phyloP scores from a whole-genome alignment of 805 yeast genomes.

The Hanseniaspora hatyaiensis region DNA sequence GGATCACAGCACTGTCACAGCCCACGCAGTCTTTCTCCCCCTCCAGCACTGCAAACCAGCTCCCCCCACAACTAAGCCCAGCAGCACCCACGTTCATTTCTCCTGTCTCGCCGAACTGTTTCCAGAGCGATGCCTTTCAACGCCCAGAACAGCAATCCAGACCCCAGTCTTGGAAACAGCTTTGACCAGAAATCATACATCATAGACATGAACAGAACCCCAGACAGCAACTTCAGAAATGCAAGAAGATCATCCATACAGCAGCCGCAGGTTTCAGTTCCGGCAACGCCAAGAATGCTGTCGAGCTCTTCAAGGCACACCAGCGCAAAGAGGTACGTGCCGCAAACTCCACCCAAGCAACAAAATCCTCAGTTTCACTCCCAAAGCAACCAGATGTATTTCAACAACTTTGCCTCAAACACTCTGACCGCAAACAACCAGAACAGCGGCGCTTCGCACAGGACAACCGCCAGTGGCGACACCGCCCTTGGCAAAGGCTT shows the following conservation, averaged over 20 bases:
- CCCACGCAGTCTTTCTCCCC: too few species aligned
- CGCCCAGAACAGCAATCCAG: not conserved
- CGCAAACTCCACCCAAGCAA: conserved; percentile 11
- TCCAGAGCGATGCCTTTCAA: too few species aligned
- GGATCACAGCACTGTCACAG: too few species aligned
- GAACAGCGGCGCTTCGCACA: conserved; percentile 19
- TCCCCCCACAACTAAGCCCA: too few species aligned
- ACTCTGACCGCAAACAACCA: conserved; percentile 3
- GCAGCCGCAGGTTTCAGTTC: conserved; percentile 30
- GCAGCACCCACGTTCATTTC: too few species aligned
- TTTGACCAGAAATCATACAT: not conserved
- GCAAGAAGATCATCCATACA: not conserved
- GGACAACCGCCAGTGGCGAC: conserved; percentile 13
- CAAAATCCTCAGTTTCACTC: conserved; percentile 7
- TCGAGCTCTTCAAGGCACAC: conserved; percentile 24
- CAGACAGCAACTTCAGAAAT: not conserved
- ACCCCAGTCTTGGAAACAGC: not conserved
- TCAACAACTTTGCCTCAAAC: conserved; percentile 2
- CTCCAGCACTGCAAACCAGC: too few species aligned
- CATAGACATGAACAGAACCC: conserved; percentile 5
- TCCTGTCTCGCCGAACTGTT: too few species aligned
- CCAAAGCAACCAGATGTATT: not conserved
- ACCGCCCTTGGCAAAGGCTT: not conserved
- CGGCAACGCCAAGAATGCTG: conserved; percentile 62
- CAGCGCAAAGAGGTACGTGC: not conserved